Conservation (phyloP, 73 alveolate genomes). For the Diophrys sp. region DNA sequence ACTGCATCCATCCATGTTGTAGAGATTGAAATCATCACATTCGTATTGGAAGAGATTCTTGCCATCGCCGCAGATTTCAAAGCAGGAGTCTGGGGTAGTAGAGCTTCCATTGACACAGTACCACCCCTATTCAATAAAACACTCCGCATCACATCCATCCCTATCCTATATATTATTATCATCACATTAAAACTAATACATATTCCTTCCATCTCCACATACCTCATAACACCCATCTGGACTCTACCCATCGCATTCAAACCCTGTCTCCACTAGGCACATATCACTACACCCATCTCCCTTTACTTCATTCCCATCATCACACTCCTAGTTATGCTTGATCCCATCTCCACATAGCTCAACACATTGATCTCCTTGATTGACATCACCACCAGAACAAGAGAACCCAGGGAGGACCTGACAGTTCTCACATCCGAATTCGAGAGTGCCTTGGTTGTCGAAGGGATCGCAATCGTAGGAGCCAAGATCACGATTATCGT, state of each 20-base stretch:
- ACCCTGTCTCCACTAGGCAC: not conserved
- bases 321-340: slow-evolving; percentile 1
- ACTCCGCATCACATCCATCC: slow-evolving; percentile 43
- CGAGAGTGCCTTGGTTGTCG: slow-evolving; percentile 4
- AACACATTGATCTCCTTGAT: not conserved
- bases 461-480: slow-evolving; percentile 15
- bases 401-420: slow-evolving; percentile 12
- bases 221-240: slow-evolving; percentile 38
- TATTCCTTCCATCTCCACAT: slow-evolving; percentile 49
- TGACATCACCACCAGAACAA: not conserved
- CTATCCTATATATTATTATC: slow-evolving; percentile 53
- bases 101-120: slow-evolving; percentile 29
- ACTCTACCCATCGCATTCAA: not conserved
- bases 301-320: not conserved
- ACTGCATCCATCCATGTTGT: slow-evolving; percentile 34
- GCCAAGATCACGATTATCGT: slow-evolving; percentile 11
- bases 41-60: too few relatives aligned
- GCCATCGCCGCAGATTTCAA: too few relatives aligned
- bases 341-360: not conserved
- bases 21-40: slow-evolving; percentile 39
- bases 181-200: slow-evolving; percentile 36
- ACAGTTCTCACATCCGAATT: slow-evolving; percentile 4
- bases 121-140: slow-evolving; percentile 23
- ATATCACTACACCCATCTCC: not conserved
- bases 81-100: too few relatives aligned